Evolutionary conservation across 805 yeast genomes (phyloP).

Genomic region (Zygoascus bituminiphila): DNA sequence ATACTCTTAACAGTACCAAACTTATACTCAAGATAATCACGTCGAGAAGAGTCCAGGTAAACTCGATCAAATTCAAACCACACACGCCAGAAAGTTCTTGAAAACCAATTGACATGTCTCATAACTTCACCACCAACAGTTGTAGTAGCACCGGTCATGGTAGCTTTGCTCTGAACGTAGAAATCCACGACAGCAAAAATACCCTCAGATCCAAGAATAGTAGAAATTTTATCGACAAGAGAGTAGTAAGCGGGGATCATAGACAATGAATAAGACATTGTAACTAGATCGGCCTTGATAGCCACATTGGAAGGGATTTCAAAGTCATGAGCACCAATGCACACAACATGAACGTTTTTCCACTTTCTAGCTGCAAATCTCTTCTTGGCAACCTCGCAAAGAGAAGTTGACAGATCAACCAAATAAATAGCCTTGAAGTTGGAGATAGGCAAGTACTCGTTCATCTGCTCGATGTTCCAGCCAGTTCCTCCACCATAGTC

Average conservation of each 20-base stretch:
- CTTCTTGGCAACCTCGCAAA: conserved; percentile 61
- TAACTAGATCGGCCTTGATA: conserved; percentile 55
- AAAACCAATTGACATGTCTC: conserved; percentile 69
- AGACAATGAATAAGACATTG: conserved; percentile 73
- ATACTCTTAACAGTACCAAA: conserved; percentile 75
- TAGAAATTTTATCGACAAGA: conserved; percentile 58
- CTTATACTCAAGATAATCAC: conserved; percentile 74
- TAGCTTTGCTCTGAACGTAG: conserved; percentile 63
- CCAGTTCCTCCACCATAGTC: conserved; percentile 83
- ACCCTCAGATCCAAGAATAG: conserved; percentile 48
- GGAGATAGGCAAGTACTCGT: conserved; percentile 40
- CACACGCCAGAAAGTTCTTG: conserved; percentile 73
- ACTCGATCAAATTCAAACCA: conserved; percentile 86
- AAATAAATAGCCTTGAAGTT: conserved; percentile 57
- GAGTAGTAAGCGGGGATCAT: conserved; percentile 83
- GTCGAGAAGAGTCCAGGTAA: conserved; percentile 67
- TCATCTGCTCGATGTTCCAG: conserved; percentile 70
- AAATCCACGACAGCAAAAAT: conserved; percentile 68
- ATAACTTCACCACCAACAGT: conserved; percentile 67
- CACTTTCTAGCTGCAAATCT: conserved; percentile 44
- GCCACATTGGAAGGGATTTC: conserved; percentile 34
- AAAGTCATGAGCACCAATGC: conserved; percentile 72
- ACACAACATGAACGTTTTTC: conserved; percentile 55
- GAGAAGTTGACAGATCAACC: conserved; percentile 69
- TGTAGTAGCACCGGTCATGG: conserved; percentile 58